phyloP scores from a whole-genome alignment of 331 rosid species.

The Pyrus hybrid region DNA sequence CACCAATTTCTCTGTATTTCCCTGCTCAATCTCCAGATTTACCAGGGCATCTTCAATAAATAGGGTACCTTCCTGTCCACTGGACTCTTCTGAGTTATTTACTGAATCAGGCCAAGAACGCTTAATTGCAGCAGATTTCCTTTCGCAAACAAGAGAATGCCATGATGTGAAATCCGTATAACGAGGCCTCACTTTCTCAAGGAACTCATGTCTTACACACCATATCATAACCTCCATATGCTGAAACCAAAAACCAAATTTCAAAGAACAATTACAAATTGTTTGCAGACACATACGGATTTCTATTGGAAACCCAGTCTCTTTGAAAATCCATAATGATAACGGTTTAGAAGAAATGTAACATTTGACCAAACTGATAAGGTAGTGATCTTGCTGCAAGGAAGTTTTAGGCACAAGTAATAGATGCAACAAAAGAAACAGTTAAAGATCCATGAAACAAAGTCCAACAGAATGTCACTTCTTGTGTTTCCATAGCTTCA shows the following conservation, averaged over 20 bases:
- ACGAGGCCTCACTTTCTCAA: slow-evolving; percentile 52
- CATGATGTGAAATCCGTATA: slow-evolving; percentile 47
- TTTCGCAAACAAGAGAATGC: slow-evolving; percentile 53
- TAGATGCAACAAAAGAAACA: background rate
- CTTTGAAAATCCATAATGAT: background rate
- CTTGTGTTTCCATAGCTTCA: background rate
- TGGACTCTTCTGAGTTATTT: slow-evolving; percentile 51
- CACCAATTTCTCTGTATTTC: slow-evolving; percentile 22
- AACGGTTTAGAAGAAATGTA: background rate
- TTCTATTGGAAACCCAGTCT: background rate
- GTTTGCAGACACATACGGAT: background rate
- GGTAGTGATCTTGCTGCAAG: background rate
- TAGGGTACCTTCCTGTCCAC: slow-evolving; percentile 57
- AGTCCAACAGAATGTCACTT: background rate
- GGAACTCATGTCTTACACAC: slow-evolving; percentile 70
- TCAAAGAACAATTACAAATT: background rate
- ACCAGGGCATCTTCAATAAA: slow-evolving; percentile 90
- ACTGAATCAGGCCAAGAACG: slow-evolving; percentile 92
- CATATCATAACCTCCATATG: slow-evolving; percentile 91
- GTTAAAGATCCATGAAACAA: background rate
- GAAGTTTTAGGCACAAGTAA: background rate
- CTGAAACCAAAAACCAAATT: slow-evolving; percentile 35
- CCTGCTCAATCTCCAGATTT: slow-evolving; percentile 69
- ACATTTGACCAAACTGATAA: background rate
- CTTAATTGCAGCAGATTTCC: slow-evolving; percentile 69